phyloP scores from a whole-genome alignment of 768 basidiomycete genomes.

The Calocera cornea region DNA sequence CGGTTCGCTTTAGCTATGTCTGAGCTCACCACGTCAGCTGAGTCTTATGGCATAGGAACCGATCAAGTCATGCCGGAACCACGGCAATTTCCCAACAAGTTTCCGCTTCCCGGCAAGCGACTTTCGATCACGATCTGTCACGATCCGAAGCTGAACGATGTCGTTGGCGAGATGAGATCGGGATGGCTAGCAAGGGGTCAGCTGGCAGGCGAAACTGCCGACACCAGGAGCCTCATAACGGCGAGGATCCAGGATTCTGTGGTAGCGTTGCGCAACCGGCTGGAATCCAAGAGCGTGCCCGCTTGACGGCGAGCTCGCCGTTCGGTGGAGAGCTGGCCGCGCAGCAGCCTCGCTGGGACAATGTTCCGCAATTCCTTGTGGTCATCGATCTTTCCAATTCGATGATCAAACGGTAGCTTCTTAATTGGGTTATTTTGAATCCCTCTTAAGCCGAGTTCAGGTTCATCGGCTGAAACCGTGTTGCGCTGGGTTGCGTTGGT shows the following conservation, averaged over 20 bases:
- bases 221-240: not conserved
- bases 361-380: no score
- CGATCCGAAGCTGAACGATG: not conserved
- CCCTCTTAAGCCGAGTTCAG: no score
- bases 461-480: no score
- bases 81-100: constrained; percentile 59
- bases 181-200: not conserved
- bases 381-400: no score
- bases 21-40: not conserved
- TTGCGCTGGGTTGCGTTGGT: not conserved
- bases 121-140: constrained; percentile 54
- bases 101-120: constrained; percentile 45
- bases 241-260: not conserved
- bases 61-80: constrained; percentile 85
- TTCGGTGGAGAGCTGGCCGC: no score
- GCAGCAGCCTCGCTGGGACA: no score
- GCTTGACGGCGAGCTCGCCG: not conserved
- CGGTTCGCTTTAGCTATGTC: constrained; percentile 28
- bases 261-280: not conserved
- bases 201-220: not conserved
- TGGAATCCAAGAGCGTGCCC: not conserved
- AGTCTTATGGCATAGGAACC: constrained; percentile 38
- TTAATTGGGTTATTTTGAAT: no score
- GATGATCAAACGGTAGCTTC: no score
- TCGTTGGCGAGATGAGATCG: not conserved